A percentile compares a stretch with the other conserved stretches of the same genome.
These are phyloP conservation scores for Pugionium cornutum DNA, from an alignment of 345 rosid species.

Conservation along the genomic window DNA sequence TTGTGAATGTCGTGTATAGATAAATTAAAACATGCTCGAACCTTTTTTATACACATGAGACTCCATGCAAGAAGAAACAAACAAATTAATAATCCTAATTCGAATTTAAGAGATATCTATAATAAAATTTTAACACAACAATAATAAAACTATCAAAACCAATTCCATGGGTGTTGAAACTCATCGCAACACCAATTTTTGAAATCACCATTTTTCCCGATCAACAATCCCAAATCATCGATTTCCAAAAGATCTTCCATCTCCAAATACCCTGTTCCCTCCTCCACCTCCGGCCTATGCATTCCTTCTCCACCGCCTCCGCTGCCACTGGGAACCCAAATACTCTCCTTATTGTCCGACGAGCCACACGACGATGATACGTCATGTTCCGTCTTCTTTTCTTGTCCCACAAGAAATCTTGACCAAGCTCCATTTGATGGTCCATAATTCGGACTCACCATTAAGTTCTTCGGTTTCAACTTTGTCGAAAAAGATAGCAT, in stretches of 20 bases:
- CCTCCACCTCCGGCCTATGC: conserved; percentile 31
- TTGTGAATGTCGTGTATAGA: no score
- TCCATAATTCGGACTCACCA: conserved; percentile 10
- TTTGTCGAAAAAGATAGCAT: conserved; percentile 14
- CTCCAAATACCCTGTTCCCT: conserved; percentile 35
- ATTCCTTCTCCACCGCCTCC: conserved; percentile 27
- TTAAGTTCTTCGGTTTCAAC: neutral
- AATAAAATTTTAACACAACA: conserved; percentile 1
- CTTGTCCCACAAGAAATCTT: conserved; percentile 37
- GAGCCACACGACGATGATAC: conserved; percentile 29
- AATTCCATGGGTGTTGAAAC: conserved; percentile 48
- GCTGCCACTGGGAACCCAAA: conserved; percentile 8
- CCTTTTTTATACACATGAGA: conserved; percentile 19
- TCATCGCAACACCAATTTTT: conserved; percentile 45
- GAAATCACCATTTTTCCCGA: conserved; percentile 44
- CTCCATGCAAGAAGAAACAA: conserved; percentile 10
- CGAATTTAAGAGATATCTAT: conserved; percentile 8
- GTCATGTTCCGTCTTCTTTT: conserved; percentile 26
- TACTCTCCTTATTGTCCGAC: conserved; percentile 32
- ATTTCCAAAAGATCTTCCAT: conserved; percentile 42
- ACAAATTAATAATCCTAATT: conserved; percentile 29
- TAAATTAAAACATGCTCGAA: conserved; percentile 14
- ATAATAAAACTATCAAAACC: conserved; percentile 28
- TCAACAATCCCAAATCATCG: conserved; percentile 42
- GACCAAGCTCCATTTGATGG: conserved; percentile 22